Evolutionary conservation across 805 yeast genomes (phyloP).

Genomic region (Barnettozyma sp.): DNA sequence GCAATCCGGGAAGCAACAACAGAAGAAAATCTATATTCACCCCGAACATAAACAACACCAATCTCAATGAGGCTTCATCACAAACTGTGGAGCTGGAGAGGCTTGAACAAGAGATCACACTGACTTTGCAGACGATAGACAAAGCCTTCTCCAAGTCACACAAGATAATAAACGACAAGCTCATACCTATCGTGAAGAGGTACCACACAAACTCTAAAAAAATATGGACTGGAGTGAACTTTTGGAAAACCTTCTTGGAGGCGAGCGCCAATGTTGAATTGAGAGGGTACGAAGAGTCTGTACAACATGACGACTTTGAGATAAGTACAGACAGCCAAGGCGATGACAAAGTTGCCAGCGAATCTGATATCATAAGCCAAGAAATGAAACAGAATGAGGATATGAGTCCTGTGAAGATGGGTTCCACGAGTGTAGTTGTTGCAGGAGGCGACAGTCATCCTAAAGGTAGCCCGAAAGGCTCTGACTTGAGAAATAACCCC

Average conservation of each 20-base stretch:
- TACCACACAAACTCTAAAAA: conserved; percentile 52
- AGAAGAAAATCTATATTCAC: conserved; percentile 25
- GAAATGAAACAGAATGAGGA: conserved; percentile 19
- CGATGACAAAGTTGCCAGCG: conserved; percentile 3
- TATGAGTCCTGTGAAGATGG: conserved; percentile 24
- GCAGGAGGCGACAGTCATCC: too few species aligned
- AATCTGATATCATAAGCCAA: conserved; percentile 11
- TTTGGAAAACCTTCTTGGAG: conserved; percentile 77
- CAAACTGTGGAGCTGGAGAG: conserved; percentile 42
- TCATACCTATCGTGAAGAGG: conserved; percentile 59
- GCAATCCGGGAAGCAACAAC: conserved; percentile 9
- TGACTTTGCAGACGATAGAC: conserved; percentile 73
- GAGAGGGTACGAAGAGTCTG: conserved; percentile 41
- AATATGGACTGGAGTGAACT: conserved; percentile 60
- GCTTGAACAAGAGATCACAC: conserved; percentile 73
- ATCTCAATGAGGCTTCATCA: conserved; percentile 17
- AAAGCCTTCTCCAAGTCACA: conserved; percentile 63
- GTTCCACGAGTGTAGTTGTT: too few species aligned
- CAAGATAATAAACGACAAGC: conserved; percentile 55
- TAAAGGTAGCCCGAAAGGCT: conserved; percentile 8
- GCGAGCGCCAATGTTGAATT: conserved; percentile 63
- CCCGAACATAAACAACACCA: conserved; percentile 14
- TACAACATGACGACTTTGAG: conserved; percentile 5
- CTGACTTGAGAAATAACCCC: conserved; percentile 17
- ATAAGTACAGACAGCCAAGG: conserved; percentile 2